Percentiles rank a stretch among this genome's conserved stretches.
Conservation (phyloP, 495 filamentous ascomycete species). For the Tirmania nivea region DNA sequence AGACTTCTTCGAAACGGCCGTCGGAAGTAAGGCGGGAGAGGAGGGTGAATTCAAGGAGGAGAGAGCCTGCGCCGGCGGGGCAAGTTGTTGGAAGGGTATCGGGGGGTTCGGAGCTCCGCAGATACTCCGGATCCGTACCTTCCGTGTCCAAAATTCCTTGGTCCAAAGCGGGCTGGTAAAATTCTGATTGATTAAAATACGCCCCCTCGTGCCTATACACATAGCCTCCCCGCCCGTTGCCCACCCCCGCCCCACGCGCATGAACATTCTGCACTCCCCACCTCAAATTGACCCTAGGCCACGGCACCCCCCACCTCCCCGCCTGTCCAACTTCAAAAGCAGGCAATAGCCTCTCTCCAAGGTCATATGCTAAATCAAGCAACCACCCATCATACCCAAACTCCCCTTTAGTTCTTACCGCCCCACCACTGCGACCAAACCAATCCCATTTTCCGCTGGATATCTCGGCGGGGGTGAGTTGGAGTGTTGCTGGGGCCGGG, state of each 20-base stretch:
- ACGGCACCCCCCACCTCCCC: constrained; percentile 43
- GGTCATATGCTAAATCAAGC: constrained; percentile 60
- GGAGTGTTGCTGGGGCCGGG: neutral
- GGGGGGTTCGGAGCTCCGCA: constrained; percentile 11
- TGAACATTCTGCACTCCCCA: constrained; percentile 57
- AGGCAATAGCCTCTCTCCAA: constrained; percentile 63
- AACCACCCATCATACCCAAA: constrained; percentile 83
- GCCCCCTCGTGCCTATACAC: neutral
- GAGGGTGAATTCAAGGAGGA: constrained; percentile 80
- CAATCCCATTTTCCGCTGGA: neutral
- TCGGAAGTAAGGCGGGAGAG: constrained; percentile 78
- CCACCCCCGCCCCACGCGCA: neutral
- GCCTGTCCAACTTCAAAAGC: constrained; percentile 70
- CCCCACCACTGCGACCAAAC: neutral
- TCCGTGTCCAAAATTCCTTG: too few species aligned
- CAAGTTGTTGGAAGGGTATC: constrained; percentile 85
- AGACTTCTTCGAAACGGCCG: constrained; percentile 61
- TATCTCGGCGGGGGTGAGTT: neutral
- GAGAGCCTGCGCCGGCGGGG: constrained; percentile 81
- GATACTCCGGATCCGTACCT: too few species aligned
- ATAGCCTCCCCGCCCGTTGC: neutral
- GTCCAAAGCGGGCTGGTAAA: neutral
- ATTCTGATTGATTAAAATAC: too few species aligned
- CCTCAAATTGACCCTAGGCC: constrained; percentile 82
- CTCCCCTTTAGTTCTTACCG: constrained; percentile 3